These are phyloP conservation scores for Craterostigma plantagineum DNA, from an alignment of 257 asterid species.

Conservation along the genomic window DNA sequence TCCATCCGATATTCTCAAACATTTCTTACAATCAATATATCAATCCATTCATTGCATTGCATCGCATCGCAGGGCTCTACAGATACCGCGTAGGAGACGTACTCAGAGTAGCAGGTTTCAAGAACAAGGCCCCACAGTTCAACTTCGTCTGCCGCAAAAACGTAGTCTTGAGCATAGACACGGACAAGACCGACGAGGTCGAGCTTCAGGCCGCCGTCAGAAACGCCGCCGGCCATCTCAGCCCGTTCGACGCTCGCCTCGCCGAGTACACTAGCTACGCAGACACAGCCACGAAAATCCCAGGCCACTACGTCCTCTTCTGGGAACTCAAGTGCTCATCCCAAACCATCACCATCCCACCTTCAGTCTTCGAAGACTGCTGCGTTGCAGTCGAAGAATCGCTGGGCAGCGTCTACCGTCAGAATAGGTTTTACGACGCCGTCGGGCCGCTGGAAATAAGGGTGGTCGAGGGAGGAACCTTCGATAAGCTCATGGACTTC, in stretches of 20 bases:
- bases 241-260: slow-evolving; percentile 46
- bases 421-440: slow-evolving; percentile 55
- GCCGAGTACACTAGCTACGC: slow-evolving; percentile 80
- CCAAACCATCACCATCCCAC: slow-evolving; percentile 41
- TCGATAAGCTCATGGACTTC: slow-evolving; percentile 87
- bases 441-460: slow-evolving; percentile 81
- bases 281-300: slow-evolving; percentile 31
- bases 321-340: slow-evolving; percentile 60
- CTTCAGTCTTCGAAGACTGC: slow-evolving; percentile 73
- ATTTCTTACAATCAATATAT: too few relatives aligned
- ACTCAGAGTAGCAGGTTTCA: slow-evolving; percentile 80
- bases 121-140: slow-evolving; percentile 87
- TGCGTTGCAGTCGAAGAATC: slow-evolving; percentile 76
- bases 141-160: slow-evolving; percentile 77
- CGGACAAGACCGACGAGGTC: slow-evolving; percentile 86
- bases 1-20: not conserved
- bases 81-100: slow-evolving; percentile 84
- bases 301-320: slow-evolving; percentile 73
- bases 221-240: slow-evolving; percentile 38
- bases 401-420: slow-evolving; percentile 63
- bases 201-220: slow-evolving; percentile 77
- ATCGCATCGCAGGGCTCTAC: slow-evolving; percentile 43
- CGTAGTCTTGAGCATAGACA: slow-evolving; percentile 70
- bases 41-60: too few relatives aligned
- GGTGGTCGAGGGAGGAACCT: slow-evolving; percentile 58